Evolutionary conservation across 306 rosid genomes (phyloP).

Genomic region (Casuarina cunninghamiana): DNA sequence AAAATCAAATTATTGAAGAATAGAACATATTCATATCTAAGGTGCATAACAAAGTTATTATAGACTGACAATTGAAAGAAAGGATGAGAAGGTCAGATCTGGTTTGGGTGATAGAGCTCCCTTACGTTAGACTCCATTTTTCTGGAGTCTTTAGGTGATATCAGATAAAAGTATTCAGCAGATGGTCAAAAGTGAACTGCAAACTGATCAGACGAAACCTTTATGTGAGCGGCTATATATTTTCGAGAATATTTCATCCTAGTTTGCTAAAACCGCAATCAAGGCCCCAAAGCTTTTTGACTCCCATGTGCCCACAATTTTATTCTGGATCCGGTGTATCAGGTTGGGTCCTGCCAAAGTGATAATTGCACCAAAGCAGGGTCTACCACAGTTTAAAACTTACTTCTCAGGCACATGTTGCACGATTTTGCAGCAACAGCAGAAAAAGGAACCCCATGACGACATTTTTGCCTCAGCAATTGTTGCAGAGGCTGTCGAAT

Average conservation of each 20-base stretch:
- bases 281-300: too few species aligned
- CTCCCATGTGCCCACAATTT: too few species aligned
- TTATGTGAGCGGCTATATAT: background rate
- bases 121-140: too few species aligned
- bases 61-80: too few species aligned
- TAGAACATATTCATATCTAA: too few species aligned
- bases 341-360: background rate
- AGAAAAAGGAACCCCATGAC: background rate
- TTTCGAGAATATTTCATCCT: background rate
- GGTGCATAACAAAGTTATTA: too few species aligned
- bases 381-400: background rate
- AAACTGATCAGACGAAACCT: background rate
- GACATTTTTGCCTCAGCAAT: background rate
- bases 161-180: too few species aligned
- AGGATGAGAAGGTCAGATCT: too few species aligned
- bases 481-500: background rate
- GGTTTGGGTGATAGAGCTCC: too few species aligned
- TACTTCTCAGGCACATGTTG: conserved; percentile 8
- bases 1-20: too few species aligned
- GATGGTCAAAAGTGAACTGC: background rate
- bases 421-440: background rate
- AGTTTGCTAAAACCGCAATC: too few species aligned
- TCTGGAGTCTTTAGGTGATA: too few species aligned
- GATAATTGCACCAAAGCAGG: background rate
- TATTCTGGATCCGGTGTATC: background rate